Base-by-base conservation (phyloP, 352 stramenopile genomes). In the Globisporangium recalcitrans region DNA sequence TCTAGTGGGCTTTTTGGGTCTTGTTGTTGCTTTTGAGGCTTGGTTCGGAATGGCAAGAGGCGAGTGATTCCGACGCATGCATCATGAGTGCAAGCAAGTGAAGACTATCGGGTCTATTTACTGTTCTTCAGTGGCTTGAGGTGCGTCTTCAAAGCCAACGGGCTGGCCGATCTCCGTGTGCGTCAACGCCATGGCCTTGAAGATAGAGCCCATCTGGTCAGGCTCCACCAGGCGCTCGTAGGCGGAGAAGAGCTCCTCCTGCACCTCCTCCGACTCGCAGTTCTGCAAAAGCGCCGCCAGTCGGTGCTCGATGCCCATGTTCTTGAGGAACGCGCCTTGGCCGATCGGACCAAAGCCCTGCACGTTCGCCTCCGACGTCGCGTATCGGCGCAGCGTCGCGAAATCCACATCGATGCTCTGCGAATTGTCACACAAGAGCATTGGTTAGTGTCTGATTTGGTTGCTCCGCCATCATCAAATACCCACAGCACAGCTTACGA, bases 271-370 rank as follows among this genome's bases (percentile, higher is more conserved):
- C 51, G 70, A 78, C 63, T 80, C 73, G 53, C 85, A 84, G 62
- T 90, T 90, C 69, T 98, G 79, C 49, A 98, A 83, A 60, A 97
- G 73, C 65, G 87, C 84, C 21, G 91, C 87, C 9, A 98, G 80
- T 11, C 95, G 89, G 47, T 98, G 82, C 60, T 97, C 88, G 56
- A 97, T 96, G 61, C 96, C 96, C 93, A 98, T 98, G 62, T 91
- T 87, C 67, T 95, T 95, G 34, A 98, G 76, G 68, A 98, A 98
- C 29, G 78, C 68, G 34, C 93, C 94, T 65, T 98, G 96, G 11
- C 80, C 80, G 32, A 98, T 81, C 7, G 93, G 90, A 6, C 95
- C 95, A 58, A 85, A 94, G 51, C 84, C 88, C 62, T 87, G 69
- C 38, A 96, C 78, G 38, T 75, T 76, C 16, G 69, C 59, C 51